These are phyloP conservation scores for Aciculosporium take DNA, from an alignment of 2,329 filamentous ascomycete genomes.

Conservation along the genomic window DNA sequence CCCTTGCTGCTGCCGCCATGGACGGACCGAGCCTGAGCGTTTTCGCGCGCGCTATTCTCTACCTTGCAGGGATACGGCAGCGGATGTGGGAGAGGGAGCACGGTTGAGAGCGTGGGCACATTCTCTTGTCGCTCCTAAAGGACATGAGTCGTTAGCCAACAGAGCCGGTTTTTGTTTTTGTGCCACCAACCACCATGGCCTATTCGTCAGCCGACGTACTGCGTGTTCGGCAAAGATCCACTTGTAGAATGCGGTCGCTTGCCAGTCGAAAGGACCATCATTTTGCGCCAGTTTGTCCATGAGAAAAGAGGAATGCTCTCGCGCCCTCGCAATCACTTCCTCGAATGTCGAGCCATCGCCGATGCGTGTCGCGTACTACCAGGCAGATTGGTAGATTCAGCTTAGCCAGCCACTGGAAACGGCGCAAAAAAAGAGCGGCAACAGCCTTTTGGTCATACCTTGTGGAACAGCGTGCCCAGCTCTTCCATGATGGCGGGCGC, in stretches of 20 bases:
- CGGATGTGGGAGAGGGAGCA: neutral
- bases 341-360: constrained; percentile 38
- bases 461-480: constrained; percentile 18
- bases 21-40: constrained; percentile 1
- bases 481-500: constrained; percentile 17
- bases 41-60: constrained; percentile 8
- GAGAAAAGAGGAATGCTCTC: constrained; percentile 36
- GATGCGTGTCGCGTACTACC: constrained; percentile 35
- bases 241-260: constrained; percentile 30
- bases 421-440: neutral
- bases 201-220: constrained; percentile 18
- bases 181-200: neutral
- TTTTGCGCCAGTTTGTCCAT: constrained; percentile 36
- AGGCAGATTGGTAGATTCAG: no score
- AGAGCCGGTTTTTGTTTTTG: no score
- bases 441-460: constrained; percentile 4
- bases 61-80: constrained; percentile 9
- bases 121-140: constrained; percentile 15
- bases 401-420: neutral
- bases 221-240: constrained; percentile 30
- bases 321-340: constrained; percentile 32
- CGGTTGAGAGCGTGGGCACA: constrained; percentile 8
- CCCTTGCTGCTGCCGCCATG: constrained; percentile 8
- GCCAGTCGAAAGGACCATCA: constrained; percentile 24
- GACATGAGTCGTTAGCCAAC: constrained; percentile 2